Percentiles rank a stretch among this genome's conserved stretches.
These are phyloP conservation scores for Trichoderma koningii DNA, from an alignment of 2,329 filamentous ascomycete species.

Conservation along the genomic window DNA sequence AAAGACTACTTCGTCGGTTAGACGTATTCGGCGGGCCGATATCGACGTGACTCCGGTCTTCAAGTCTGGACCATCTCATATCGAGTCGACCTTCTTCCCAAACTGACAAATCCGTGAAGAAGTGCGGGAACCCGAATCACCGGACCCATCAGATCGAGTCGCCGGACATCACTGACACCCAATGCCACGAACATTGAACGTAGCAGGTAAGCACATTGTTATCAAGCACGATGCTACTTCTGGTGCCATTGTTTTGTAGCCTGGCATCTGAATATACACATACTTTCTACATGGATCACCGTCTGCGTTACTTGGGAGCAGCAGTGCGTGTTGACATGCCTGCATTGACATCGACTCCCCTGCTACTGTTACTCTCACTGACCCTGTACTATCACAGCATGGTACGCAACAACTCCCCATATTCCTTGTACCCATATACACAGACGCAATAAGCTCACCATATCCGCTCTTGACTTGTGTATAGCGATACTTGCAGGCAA, in stretches of 20 bases:
- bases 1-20: neutral
- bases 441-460: neutral
- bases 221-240: neutral
- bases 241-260: neutral
- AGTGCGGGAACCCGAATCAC: neutral
- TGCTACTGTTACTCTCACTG: neutral
- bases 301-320: neutral
- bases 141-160: neutral
- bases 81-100: neutral
- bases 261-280: neutral
- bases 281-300: too few relatives aligned
- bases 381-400: conserved; percentile 9
- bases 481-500: conserved; percentile 43
- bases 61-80: too few relatives aligned
- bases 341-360: neutral
- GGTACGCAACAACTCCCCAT: neutral
- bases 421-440: neutral
- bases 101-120: neutral
- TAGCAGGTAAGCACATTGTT: conserved; percentile 9
- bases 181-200: conserved; percentile 26
- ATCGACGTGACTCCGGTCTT: neutral
- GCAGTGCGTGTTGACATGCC: neutral
- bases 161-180: neutral
- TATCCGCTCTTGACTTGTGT: neutral
- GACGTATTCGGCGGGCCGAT: neutral